Conservation (phyloP, 148 eudicot species). For the Agrostemma githago region DNA sequence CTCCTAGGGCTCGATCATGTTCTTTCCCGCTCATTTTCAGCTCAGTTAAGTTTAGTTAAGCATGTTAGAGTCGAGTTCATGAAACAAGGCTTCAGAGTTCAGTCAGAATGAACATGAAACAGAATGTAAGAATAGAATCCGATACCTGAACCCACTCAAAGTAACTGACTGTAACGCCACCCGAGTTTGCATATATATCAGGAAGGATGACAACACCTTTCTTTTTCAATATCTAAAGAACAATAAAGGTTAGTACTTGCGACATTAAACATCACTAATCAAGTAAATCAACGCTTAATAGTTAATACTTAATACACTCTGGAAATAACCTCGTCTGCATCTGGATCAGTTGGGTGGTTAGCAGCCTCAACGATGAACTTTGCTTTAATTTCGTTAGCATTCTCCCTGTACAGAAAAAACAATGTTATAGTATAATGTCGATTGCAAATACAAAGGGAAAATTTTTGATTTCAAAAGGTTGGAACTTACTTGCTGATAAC, state of each 20-base stretch:
- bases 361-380: slow-evolving; percentile 94
- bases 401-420: slow-evolving; percentile 47
- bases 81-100: no score
- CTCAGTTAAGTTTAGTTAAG: no score
- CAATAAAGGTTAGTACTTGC: background rate
- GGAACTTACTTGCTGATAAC: slow-evolving; percentile 69
- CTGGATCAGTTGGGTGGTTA: slow-evolving; percentile 97
- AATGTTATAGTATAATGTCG: background rate
- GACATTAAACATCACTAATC: background rate
- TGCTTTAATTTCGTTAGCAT: slow-evolving; percentile 87
- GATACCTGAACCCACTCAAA: slow-evolving; percentile 99
- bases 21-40: no score
- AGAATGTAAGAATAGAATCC: background rate
- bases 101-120: no score
- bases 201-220: slow-evolving; percentile 93
- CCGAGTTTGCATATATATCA: slow-evolving; percentile 91
- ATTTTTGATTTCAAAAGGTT: background rate
- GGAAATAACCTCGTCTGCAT: slow-evolving; percentile 86
- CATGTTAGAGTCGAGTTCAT: no score
- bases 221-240: slow-evolving; percentile 67
- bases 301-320: slow-evolving; percentile 1
- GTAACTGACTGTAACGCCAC: slow-evolving; percentile 98
- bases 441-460: no score
- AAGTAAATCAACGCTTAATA: background rate
- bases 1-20: no score